A percentile compares a stretch with the other conserved stretches of the same genome.
phyloP scores from a whole-genome alignment of 2,329 filamentous ascomycete species.

The Fusarium phyllophilum region DNA sequence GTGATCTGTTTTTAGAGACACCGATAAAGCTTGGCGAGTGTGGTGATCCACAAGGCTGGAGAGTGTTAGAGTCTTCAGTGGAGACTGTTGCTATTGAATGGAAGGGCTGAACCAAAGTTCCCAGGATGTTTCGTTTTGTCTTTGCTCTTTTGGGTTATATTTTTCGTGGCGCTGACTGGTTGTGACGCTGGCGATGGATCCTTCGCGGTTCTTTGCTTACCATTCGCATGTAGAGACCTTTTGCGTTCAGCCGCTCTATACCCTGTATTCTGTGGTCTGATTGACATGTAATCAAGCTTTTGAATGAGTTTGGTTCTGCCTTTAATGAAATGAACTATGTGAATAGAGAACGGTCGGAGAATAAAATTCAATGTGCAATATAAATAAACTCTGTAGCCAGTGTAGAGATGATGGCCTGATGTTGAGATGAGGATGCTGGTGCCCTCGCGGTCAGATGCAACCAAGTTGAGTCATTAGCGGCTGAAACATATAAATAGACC shows the following conservation, averaged over 20 bases:
- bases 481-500: background rate
- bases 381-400: background rate
- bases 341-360: too few relatives aligned
- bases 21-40: conserved; percentile 4
- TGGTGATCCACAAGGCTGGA: conserved; percentile 14
- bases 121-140: background rate
- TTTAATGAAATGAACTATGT: too few relatives aligned
- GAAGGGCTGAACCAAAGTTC: background rate
- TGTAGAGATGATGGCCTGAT: background rate
- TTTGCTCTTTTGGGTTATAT: conserved; percentile 1
- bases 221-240: background rate
- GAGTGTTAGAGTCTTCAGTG: background rate
- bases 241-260: background rate
- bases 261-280: background rate
- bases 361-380: background rate
- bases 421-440: background rate
- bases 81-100: background rate
- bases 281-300: background rate
- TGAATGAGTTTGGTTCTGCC: background rate
- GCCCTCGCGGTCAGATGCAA: background rate
- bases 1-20: background rate
- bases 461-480: conserved; percentile 1
- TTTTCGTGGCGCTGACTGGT: background rate
- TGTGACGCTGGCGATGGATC: background rate
- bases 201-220: background rate